Percentiles rank a stretch among this genome's conserved stretches.
Conservation (phyloP, 495 filamentous ascomycete species). For the Achaetomiella virescens region DNA sequence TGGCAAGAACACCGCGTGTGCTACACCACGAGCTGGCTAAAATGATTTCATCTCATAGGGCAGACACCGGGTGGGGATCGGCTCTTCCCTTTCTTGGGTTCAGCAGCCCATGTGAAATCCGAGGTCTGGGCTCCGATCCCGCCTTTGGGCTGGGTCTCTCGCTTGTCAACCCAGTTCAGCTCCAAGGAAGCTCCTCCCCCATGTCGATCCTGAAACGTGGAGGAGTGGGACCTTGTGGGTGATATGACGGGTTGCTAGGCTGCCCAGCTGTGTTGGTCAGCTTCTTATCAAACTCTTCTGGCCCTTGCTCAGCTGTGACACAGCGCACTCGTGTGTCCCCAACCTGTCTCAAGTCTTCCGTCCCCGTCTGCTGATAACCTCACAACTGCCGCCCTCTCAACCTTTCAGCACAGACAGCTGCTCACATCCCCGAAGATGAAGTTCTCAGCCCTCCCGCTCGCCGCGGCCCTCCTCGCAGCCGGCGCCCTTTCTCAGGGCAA, state of each 20-base stretch:
- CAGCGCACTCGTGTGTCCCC: too few relatives aligned
- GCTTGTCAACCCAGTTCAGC: background rate
- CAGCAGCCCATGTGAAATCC: background rate
- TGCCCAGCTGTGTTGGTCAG: too few relatives aligned
- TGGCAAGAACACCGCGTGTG: background rate
- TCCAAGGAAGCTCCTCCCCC: background rate
- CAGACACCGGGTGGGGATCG: background rate
- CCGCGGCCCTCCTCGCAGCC: background rate
- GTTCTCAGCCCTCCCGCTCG: slow-evolving; percentile 8
- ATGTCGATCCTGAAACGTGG: background rate
- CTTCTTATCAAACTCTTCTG: too few relatives aligned
- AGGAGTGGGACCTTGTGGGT: too few relatives aligned
- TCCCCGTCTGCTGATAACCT: too few relatives aligned
- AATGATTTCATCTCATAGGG: slow-evolving; percentile 6
- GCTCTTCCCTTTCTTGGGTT: background rate
- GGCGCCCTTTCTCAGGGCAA: background rate
- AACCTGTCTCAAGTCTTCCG: too few relatives aligned
- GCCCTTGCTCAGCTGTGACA: too few relatives aligned
- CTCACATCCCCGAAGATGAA: slow-evolving; percentile 6
- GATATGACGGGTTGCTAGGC: too few relatives aligned
- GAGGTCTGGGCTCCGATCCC: background rate
- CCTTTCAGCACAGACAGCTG: too few relatives aligned
- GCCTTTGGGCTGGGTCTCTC: background rate
- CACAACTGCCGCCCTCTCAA: too few relatives aligned
- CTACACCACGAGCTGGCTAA: background rate